Conservation (phyloP, 192 early-diverging fungal genomes). For the Phycomyces nitens region DNA sequence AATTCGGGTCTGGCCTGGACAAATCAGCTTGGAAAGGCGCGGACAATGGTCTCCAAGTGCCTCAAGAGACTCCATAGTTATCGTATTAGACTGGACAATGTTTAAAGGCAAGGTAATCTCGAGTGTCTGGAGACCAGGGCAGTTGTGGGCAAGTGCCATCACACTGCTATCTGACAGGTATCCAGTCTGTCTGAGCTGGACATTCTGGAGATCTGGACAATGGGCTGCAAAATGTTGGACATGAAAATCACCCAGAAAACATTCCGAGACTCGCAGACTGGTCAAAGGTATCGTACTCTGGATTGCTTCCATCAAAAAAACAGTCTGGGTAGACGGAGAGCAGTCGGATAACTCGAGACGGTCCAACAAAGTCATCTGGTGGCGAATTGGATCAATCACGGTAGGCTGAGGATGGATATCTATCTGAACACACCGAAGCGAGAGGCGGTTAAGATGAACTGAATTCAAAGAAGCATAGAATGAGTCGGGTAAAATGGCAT, state of each 20-base stretch:
- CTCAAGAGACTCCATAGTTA: not conserved
- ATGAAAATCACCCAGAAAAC: not conserved
- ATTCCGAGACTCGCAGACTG: not conserved
- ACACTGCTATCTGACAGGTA: slow-evolving; percentile 3
- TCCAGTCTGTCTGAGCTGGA: not conserved
- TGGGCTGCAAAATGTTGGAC: not conserved
- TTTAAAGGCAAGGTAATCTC: slow-evolving; percentile 4
- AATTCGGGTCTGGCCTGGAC: slow-evolving; percentile 5
- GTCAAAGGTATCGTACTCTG: not conserved
- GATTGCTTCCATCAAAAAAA: not conserved
- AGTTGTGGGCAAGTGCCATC: not conserved
- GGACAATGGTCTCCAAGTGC: not conserved
- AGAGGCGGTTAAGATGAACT: no score
- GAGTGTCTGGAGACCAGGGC: not conserved
- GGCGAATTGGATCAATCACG: no score
- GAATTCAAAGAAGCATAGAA: no score
- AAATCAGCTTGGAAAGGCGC: not conserved
- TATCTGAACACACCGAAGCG: no score
- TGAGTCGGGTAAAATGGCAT: no score
- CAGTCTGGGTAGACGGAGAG: no score
- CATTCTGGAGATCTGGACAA: not conserved
- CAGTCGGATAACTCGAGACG: no score
- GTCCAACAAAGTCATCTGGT: no score
- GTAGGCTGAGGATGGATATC: no score
- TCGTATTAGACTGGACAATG: slow-evolving; percentile 7